These are phyloP conservation scores for Lentinula boryana DNA, from an alignment of 768 basidiomycete species.

Conservation along the genomic window DNA sequence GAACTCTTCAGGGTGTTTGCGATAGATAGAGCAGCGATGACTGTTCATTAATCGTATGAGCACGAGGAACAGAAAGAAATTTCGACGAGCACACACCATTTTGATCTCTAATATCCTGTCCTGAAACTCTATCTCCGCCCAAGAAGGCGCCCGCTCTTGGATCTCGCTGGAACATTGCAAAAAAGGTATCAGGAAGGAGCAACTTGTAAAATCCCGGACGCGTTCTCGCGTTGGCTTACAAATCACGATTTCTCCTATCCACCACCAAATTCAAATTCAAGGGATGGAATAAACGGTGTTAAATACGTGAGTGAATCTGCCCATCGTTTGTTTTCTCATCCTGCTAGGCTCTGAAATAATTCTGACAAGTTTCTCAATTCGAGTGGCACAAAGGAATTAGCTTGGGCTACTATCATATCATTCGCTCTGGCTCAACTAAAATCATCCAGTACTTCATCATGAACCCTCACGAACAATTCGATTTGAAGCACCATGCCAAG, in stretches of 20 bases:
- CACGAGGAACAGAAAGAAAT: neutral
- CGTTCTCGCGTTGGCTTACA: conserved; percentile 3
- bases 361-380: neutral
- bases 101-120: conserved; percentile 94
- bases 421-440: neutral
- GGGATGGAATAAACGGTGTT: neutral
- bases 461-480: neutral
- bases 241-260: neutral
- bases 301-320: neutral
- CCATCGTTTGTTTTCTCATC: neutral
- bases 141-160: conserved; percentile 88
- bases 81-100: conserved; percentile 62
- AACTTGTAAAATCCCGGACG: neutral
- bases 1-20: conserved; percentile 98
- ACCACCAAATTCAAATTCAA: neutral
- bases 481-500: neutral
- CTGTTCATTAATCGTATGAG: conserved; percentile 33
- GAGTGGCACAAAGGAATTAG: neutral
- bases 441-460: neutral
- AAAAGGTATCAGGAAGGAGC: conserved; percentile 7
- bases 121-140: conserved; percentile 89
- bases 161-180: conserved; percentile 59
- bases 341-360: neutral
- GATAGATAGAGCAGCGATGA: conserved; percentile 92
- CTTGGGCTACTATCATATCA: neutral